phyloP scores from a whole-genome alignment of 441 rosid species.

The Corymbia calophylla region DNA sequence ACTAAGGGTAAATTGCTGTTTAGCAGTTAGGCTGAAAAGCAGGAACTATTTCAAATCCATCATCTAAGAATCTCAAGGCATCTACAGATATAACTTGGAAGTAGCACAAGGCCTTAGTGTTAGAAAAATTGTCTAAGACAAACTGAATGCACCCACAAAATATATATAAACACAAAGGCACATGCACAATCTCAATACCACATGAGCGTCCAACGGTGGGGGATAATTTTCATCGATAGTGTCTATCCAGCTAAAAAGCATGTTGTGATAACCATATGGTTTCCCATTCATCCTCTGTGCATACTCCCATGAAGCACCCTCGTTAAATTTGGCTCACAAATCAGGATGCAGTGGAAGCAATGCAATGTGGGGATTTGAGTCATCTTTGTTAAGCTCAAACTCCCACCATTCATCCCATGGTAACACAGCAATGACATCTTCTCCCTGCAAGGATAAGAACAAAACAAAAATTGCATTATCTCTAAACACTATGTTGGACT shows the following conservation, averaged over 20 bases:
- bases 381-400: slow-evolving; percentile 79
- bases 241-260: slow-evolving; percentile 99
- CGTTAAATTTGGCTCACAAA: slow-evolving; percentile 72
- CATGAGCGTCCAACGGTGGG: slow-evolving; percentile 86
- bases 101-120: background rate
- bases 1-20: background rate
- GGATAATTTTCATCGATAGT: slow-evolving; percentile 80
- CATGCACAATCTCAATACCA: slow-evolving; percentile 28
- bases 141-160: background rate
- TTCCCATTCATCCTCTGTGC: slow-evolving; percentile 77
- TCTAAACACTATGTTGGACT: background rate
- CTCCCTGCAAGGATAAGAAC: slow-evolving; percentile 42
- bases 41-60: background rate
- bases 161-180: background rate
- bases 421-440: slow-evolving; percentile 64
- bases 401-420: slow-evolving; percentile 99
- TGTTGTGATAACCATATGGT: slow-evolving; percentile 95
- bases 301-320: slow-evolving; percentile 95
- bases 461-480: background rate
- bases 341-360: slow-evolving; percentile 90
- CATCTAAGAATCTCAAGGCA: background rate
- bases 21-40: background rate
- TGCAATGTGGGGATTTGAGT: slow-evolving; percentile 85
- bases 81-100: background rate
- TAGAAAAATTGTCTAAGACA: background rate